These are phyloP conservation scores for Magnolia changhungtana DNA, from an alignment of 164 flowering plant genomes.

Conservation along the genomic window DNA sequence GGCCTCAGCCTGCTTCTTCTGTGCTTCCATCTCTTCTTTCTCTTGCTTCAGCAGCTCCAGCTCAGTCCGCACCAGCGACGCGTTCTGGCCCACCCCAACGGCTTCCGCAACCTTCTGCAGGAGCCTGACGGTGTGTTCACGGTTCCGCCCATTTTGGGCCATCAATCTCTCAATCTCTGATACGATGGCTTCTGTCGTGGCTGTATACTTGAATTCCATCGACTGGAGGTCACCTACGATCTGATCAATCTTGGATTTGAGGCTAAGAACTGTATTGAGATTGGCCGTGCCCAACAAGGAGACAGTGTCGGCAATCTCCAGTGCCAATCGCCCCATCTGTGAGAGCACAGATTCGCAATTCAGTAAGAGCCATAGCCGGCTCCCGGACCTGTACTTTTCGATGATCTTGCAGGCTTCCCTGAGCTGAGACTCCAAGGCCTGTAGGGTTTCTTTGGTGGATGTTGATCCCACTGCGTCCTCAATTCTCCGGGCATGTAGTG, in stretches of 20 bases:
- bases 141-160: slow-evolving; percentile 2
- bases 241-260: slow-evolving; percentile 10
- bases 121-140: slow-evolving; percentile 9
- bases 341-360: slow-evolving; percentile 9
- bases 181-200: slow-evolving; percentile 14
- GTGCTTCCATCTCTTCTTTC: slow-evolving; percentile 24
- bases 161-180: slow-evolving; percentile 15
- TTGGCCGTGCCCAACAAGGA: slow-evolving; percentile 9
- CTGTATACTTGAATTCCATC: slow-evolving; percentile 14
- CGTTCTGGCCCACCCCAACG: slow-evolving; percentile 8
- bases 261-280: slow-evolving; percentile 1
- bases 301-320: slow-evolving; percentile 18
- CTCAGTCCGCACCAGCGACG: slow-evolving; percentile 8
- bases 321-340: slow-evolving; percentile 15
- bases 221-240: slow-evolving; percentile 15
- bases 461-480: neutral
- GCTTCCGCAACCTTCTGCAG: slow-evolving; percentile 23
- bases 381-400: slow-evolving; percentile 15
- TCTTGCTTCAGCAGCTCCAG: slow-evolving; percentile 18
- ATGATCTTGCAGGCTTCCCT: slow-evolving; percentile 6
- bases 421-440: slow-evolving; percentile 16
- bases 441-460: slow-evolving; percentile 6
- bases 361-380: slow-evolving; percentile 12
- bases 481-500: slow-evolving; percentile 6
- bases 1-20: slow-evolving; percentile 23